These are phyloP conservation scores for Arthrinium puccinioides DNA, from an alignment of 2,329 filamentous ascomycete genomes.

Conservation along the genomic window DNA sequence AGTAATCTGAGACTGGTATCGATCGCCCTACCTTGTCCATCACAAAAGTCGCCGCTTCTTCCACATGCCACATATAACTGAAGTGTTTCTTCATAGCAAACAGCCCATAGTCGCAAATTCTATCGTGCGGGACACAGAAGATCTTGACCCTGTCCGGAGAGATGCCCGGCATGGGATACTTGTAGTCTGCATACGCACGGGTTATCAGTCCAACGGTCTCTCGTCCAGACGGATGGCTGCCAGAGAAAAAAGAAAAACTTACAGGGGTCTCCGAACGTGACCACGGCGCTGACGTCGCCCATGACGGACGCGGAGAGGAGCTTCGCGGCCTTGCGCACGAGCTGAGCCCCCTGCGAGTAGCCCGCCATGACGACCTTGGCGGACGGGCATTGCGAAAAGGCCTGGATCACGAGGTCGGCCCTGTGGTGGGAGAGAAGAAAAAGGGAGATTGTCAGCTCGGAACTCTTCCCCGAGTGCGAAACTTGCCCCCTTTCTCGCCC, in stretches of 20 bases:
- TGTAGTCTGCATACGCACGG: neutral
- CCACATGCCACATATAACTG: neutral
- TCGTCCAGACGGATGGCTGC: neutral
- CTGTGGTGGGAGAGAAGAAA: neutral
- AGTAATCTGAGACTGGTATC: too few relatives aligned
- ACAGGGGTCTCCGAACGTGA: conserved; percentile 1
- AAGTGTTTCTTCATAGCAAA: neutral
- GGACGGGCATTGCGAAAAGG: neutral
- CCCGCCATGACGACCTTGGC: conserved; percentile 3
- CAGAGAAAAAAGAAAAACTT: neutral
- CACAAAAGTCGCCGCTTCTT: neutral
- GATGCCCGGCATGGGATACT: neutral
- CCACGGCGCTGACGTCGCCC: neutral
- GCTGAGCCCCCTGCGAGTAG: conserved; percentile 1
- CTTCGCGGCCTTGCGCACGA: conserved; percentile 2
- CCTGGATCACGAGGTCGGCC: neutral
- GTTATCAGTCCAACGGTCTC: too few relatives aligned
- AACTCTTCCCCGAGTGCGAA: neutral
- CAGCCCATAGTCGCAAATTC: neutral
- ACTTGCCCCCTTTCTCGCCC: too few relatives aligned
- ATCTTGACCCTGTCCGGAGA: neutral
- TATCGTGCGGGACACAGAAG: neutral
- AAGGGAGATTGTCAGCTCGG: neutral
- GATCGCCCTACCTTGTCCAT: too few relatives aligned
- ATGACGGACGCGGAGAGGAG: neutral